These are phyloP conservation scores for Penicillium decumbens DNA, from an alignment of 2,329 filamentous ascomycete species.

Conservation along the genomic window DNA sequence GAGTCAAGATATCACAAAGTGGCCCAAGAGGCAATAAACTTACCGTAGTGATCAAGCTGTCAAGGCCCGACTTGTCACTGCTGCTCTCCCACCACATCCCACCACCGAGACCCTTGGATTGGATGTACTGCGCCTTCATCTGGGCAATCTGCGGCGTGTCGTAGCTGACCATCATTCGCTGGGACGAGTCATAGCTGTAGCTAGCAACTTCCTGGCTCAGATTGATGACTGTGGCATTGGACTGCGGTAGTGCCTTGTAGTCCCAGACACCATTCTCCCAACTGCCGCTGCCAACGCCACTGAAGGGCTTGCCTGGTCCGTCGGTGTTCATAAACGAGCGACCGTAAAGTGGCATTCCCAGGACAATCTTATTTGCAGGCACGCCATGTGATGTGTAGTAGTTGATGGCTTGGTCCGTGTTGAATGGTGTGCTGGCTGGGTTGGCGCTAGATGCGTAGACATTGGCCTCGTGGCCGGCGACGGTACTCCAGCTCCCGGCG, in stretches of 20 bases:
- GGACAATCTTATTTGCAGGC: slow-evolving; percentile 65
- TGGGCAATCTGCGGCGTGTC: slow-evolving; percentile 65
- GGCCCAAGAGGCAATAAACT: not conserved
- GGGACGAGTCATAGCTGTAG: slow-evolving; percentile 64
- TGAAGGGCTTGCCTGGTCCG: slow-evolving; percentile 65
- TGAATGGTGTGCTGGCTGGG: slow-evolving; percentile 70
- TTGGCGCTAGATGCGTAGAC: slow-evolving; percentile 57
- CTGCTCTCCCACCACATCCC: slow-evolving; percentile 98
- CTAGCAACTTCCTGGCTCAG: slow-evolving; percentile 62
- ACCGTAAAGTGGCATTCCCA: slow-evolving; percentile 91
- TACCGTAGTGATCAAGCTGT: slow-evolving; percentile 63
- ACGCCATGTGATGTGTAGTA: slow-evolving; percentile 66
- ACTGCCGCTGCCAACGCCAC: slow-evolving; percentile 69
- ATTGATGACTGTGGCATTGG: slow-evolving; percentile 57
- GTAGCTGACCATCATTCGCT: slow-evolving; percentile 66
- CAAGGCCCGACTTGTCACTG: slow-evolving; percentile 61
- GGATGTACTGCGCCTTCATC: slow-evolving; percentile 69
- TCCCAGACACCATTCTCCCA: slow-evolving; percentile 87
- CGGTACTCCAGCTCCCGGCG: slow-evolving; percentile 72
- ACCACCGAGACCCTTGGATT: slow-evolving; percentile 64
- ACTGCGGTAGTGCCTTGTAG: slow-evolving; percentile 75
- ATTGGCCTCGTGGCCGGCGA: slow-evolving; percentile 76
- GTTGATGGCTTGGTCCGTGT: slow-evolving; percentile 64
- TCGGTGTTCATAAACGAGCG: slow-evolving; percentile 76
- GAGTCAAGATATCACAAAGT: not conserved